Evolutionary conservation across 257 asterid genomes (phyloP).

Genomic region (Plantago major): DNA sequence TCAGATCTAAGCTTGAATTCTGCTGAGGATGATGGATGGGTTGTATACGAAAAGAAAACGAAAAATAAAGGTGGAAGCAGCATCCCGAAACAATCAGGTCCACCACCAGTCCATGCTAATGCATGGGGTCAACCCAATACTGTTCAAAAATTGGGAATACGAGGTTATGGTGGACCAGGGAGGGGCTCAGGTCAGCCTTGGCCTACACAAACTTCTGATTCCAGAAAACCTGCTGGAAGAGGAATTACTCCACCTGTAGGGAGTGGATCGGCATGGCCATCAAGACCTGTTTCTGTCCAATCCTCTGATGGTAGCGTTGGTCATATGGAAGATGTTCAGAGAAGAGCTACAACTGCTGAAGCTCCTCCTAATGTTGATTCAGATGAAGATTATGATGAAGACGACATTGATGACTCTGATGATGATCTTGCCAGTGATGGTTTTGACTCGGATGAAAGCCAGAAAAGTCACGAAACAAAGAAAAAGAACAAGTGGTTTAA

Average conservation of each 20-base stretch:
- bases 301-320: slow-evolving; percentile 19
- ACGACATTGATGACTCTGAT: slow-evolving; percentile 37
- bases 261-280: slow-evolving; percentile 50
- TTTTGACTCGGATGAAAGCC: slow-evolving; percentile 46
- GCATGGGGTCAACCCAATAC: slow-evolving; percentile 55
- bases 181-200: slow-evolving; percentile 39
- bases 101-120: slow-evolving; percentile 40
- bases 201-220: slow-evolving; percentile 34
- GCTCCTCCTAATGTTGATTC: slow-evolving; percentile 18
- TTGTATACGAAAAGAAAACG: slow-evolving; percentile 44
- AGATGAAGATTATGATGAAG: slow-evolving; percentile 41
- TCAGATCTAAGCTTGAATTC: slow-evolving; percentile 32
- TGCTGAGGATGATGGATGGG: slow-evolving; percentile 64
- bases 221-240: slow-evolving; percentile 38
- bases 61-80: slow-evolving; percentile 39
- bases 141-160: slow-evolving; percentile 39
- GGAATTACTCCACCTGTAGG: slow-evolving; percentile 46
- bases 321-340: slow-evolving; percentile 13
- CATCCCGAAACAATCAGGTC: slow-evolving; percentile 32
- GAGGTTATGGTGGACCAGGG: slow-evolving; percentile 38
- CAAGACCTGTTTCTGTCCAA: slow-evolving; percentile 28
- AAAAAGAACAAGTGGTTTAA: slow-evolving; percentile 52
- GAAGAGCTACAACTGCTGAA: slow-evolving; percentile 19
- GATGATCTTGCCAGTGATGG: slow-evolving; percentile 50
- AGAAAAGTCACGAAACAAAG: slow-evolving; percentile 40